phyloP scores from a whole-genome alignment of 768 basidiomycete genomes.

The Tulasnella sp. region DNA sequence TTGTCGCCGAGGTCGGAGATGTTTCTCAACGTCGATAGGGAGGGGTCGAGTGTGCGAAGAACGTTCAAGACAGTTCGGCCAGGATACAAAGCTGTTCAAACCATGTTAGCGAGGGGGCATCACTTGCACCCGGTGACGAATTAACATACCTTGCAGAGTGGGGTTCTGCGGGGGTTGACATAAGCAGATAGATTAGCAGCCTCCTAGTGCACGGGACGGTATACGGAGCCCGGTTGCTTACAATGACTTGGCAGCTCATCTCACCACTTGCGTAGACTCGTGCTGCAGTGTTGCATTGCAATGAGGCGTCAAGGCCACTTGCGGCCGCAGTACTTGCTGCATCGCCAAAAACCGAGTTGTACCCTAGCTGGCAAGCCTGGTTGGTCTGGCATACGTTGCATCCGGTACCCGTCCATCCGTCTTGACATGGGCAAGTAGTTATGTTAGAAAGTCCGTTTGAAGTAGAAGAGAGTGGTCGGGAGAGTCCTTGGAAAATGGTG shows the following conservation, averaged over 20 bases:
- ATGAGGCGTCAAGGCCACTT: constrained; percentile 34
- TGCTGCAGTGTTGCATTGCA: constrained; percentile 67
- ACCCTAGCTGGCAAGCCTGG: constrained; percentile 64
- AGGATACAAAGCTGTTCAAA: constrained; percentile 52
- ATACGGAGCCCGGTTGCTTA: constrained; percentile 40
- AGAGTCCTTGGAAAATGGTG: constrained; percentile 67
- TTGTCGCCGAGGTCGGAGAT: constrained; percentile 53
- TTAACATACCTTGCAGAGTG: constrained; percentile 53
- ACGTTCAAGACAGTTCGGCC: constrained; percentile 70
- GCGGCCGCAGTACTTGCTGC: constrained; percentile 17
- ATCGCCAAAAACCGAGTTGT: constrained; percentile 40
- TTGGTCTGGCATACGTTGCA: constrained; percentile 71
- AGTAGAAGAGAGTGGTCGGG: constrained; percentile 50
- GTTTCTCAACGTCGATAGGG: constrained; percentile 64
- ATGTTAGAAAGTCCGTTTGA: constrained; percentile 57
- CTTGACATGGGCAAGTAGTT: constrained; percentile 65
- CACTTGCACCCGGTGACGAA: not conserved
- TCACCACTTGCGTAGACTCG: constrained; percentile 73
- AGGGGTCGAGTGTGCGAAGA: constrained; percentile 65
- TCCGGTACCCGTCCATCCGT: constrained; percentile 71
- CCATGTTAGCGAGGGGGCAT: not conserved
- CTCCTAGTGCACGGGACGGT: not conserved
- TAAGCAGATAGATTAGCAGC: constrained; percentile 18
- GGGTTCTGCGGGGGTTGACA: constrained; percentile 55
- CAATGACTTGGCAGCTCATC: constrained; percentile 79